Evolutionary conservation across 495 filamentous ascomycete species (phyloP).

Genomic region (Neurospora sp.): DNA sequence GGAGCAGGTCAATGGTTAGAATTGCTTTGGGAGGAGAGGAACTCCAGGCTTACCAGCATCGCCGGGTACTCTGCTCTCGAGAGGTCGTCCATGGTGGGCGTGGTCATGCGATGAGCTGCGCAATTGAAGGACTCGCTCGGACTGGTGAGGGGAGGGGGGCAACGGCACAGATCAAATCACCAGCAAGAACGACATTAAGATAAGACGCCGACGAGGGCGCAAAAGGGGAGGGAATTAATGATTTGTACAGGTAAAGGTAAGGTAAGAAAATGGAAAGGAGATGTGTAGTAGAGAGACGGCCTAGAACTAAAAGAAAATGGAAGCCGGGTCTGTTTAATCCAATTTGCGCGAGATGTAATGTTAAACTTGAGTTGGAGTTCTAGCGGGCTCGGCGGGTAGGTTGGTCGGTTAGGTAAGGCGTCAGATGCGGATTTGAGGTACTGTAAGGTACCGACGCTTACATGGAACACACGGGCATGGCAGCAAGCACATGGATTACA

Average conservation of each 20-base stretch:
- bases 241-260: not conserved
- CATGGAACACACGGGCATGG: not conserved
- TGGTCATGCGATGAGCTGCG: not conserved
- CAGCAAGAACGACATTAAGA: not conserved
- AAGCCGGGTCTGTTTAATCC: not conserved
- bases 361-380: not conserved
- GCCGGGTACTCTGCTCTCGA: slow-evolving; percentile 90
- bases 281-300: not conserved
- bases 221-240: not conserved
- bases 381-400: not conserved
- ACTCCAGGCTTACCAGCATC: slow-evolving; percentile 65
- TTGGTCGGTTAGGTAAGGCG: not conserved
- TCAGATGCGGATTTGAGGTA: not conserved
- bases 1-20: slow-evolving; percentile 1
- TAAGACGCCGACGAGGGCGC: not conserved
- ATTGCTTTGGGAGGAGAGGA: not conserved
- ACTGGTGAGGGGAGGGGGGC: not conserved
- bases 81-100: slow-evolving; percentile 58
- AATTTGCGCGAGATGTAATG: not conserved
- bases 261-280: not conserved
- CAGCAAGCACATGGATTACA: not conserved
- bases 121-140: not conserved
- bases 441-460: not conserved
- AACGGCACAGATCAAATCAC: not conserved
- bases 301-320: not conserved